These are phyloP conservation scores for Cladosporium colombiae DNA, from an alignment of 2,329 filamentous ascomycete genomes.

Conservation along the genomic window DNA sequence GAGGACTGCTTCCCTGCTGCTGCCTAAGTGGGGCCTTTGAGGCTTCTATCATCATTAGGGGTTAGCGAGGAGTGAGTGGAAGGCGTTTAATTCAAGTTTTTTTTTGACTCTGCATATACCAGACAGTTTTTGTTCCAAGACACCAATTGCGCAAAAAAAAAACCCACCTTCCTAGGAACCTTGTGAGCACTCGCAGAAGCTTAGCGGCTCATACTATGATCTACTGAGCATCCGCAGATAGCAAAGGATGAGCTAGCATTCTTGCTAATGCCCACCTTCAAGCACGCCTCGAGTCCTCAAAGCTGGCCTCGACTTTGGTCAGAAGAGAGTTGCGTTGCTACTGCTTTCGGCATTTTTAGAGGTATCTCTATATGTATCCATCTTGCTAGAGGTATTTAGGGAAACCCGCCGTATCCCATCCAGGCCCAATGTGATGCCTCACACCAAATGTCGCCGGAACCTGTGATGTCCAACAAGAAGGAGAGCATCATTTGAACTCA, in stretches of 20 bases:
- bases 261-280: not conserved
- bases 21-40: not conserved
- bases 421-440: not conserved
- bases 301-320: too few relatives aligned
- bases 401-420: not conserved
- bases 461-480: not conserved
- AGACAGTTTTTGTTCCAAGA: not conserved
- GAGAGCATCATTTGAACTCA: not conserved
- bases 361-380: not conserved
- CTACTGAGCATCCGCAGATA: not conserved
- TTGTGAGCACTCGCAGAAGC: not conserved
- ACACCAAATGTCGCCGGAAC: not conserved
- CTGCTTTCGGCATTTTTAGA: not conserved
- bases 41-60: not conserved
- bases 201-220: not conserved
- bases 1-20: conserved; percentile 62
- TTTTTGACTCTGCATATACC: not conserved
- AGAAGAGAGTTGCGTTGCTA: not conserved
- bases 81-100: not conserved
- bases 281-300: not conserved
- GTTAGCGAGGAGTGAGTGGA: conserved; percentile 1
- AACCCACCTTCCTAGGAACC: not conserved
- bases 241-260: not conserved
- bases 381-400: not conserved
- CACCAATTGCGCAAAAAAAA: too few relatives aligned